Evolutionary conservation across 2,329 filamentous ascomycete species (phyloP).

Genomic region (Fusarium mundagurra): DNA sequence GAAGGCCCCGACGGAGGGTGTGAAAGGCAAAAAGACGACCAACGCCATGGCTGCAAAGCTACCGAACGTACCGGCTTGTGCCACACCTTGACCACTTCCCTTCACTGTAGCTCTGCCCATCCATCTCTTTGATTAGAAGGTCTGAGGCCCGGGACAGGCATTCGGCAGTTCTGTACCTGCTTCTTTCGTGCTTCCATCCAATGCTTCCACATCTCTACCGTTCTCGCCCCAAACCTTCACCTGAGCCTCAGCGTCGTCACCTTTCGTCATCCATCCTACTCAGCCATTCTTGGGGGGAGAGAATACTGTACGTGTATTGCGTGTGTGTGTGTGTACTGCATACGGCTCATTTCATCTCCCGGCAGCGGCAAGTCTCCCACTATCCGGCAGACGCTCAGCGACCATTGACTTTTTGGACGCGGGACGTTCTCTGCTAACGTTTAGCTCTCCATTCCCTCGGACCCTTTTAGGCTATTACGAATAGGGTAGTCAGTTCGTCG

Average conservation of each 20-base stretch:
- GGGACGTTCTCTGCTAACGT: not conserved
- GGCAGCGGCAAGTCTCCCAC: conserved; percentile 6
- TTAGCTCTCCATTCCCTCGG: conserved; percentile 16
- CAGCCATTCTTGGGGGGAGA: conserved; percentile 8
- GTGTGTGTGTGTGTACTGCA: not conserved
- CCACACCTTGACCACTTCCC: conserved; percentile 2
- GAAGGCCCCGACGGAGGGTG: conserved; percentile 29
- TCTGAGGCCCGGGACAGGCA: conserved; percentile 7
- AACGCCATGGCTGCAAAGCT: not conserved
- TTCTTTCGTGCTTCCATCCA: conserved; percentile 32
- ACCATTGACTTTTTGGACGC: not conserved
- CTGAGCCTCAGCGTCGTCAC: not conserved
- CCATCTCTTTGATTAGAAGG: not conserved
- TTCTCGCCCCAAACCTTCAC: not conserved
- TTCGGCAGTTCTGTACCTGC: conserved; percentile 35
- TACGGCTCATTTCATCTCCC: not conserved
- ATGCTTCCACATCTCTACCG: not conserved
- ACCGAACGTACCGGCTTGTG: conserved; percentile 17
- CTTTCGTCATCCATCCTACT: conserved; percentile 29
- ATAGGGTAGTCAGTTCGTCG: conserved; percentile 23
- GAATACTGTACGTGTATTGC: not conserved
- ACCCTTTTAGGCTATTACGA: conserved; percentile 23
- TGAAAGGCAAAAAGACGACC: not conserved
- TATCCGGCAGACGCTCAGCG: not conserved
- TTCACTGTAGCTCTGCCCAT: not conserved